These are phyloP conservation scores for Lablab purpureus DNA, from an alignment of 306 rosid genomes.

Conservation along the genomic window DNA sequence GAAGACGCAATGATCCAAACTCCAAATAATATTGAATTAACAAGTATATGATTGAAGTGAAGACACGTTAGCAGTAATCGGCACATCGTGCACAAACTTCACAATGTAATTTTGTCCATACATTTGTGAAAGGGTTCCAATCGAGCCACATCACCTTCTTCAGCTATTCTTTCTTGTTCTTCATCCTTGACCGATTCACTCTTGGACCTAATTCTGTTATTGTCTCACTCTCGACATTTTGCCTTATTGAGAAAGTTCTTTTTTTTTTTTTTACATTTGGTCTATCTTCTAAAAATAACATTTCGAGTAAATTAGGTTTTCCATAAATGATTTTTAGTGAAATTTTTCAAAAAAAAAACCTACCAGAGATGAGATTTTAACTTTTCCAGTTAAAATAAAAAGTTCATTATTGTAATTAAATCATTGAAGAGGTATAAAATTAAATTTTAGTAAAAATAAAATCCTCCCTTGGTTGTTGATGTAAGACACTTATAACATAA, in stretches of 20 bases:
- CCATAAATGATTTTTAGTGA: too few relatives aligned
- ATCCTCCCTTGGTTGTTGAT: too few relatives aligned
- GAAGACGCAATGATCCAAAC: constrained; percentile 37
- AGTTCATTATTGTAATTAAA: too few relatives aligned
- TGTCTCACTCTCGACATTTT: not conserved
- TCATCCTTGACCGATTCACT: not conserved
- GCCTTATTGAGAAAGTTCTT: not conserved
- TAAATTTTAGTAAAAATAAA: too few relatives aligned
- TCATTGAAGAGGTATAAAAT: too few relatives aligned
- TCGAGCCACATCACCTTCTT: constrained; percentile 31
- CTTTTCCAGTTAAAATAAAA: too few relatives aligned
- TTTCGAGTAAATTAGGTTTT: too few relatives aligned
- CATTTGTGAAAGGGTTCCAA: constrained; percentile 4
- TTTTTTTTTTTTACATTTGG: too few relatives aligned
- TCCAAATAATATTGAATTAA: not conserved
- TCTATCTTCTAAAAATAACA: too few relatives aligned
- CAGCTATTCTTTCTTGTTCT: not conserved
- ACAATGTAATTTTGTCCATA: not conserved
- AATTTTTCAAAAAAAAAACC: too few relatives aligned
- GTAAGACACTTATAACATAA: too few relatives aligned
- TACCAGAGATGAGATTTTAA: too few relatives aligned
- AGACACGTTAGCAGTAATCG: constrained; percentile 2
- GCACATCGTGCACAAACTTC: not conserved
- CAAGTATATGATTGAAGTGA: constrained; percentile 21
- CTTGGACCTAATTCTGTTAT: not conserved